These are phyloP conservation scores for Strobilomyces dryophilus DNA, from an alignment of 768 basidiomycete species.

Conservation along the genomic window DNA sequence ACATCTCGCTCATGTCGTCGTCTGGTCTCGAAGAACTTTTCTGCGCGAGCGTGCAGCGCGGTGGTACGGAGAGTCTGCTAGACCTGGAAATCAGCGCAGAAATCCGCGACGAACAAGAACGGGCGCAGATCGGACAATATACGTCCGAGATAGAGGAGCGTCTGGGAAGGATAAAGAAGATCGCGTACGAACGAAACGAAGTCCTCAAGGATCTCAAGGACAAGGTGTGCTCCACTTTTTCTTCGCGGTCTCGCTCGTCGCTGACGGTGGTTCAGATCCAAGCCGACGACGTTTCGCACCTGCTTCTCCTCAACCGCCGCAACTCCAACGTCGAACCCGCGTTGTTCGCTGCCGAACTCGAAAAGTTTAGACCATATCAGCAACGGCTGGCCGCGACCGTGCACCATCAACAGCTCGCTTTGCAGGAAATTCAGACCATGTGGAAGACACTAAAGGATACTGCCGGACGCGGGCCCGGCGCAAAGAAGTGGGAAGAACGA, in stretches of 20 bases:
- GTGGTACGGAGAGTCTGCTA: constrained; percentile 44
- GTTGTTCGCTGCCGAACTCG: constrained; percentile 88
- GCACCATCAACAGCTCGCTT: constrained; percentile 64
- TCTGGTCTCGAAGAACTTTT: constrained; percentile 62
- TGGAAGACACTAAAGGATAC: constrained; percentile 73
- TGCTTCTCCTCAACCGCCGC: constrained; percentile 86
- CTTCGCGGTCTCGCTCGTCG: background rate
- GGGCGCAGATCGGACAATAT: constrained; percentile 58
- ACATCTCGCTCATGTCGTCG: constrained; percentile 60
- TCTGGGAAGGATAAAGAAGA: constrained; percentile 73
- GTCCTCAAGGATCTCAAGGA: constrained; percentile 94
- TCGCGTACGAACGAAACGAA: constrained; percentile 79
- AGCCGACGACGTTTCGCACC: constrained; percentile 93
- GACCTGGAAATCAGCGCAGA: constrained; percentile 71
- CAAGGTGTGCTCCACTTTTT: constrained; percentile 51
- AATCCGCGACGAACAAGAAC: constrained; percentile 61
- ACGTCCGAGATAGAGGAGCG: constrained; percentile 78
- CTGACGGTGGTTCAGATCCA: constrained; percentile 61
- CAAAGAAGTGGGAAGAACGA: constrained; percentile 76
- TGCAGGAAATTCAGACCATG: constrained; percentile 71
- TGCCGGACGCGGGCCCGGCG: constrained; percentile 71
- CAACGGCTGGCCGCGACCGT: constrained; percentile 75
- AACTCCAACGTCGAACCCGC: constrained; percentile 79
- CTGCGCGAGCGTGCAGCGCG: constrained; percentile 44
- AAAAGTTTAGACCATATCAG: constrained; percentile 93